Evolutionary conservation across 2,329 filamentous ascomycete species (phyloP), one percentile per base, ranked within the genome.

Genomic region (Penicillium frequentans): DNA sequence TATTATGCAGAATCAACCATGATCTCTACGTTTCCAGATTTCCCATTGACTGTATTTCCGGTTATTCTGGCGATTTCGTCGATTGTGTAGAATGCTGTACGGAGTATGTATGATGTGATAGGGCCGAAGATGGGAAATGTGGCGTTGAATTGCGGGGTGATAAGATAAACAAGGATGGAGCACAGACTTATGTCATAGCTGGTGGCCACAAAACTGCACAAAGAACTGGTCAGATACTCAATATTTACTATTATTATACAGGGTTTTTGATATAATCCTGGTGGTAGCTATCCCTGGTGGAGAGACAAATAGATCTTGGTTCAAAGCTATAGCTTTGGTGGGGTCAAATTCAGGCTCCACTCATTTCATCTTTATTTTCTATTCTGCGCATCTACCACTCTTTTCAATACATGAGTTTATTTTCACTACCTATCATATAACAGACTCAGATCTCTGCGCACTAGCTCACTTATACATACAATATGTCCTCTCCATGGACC

Each of bases 1-100:
- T 55, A 45, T 27, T 27, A 55, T 55, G 50, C 49, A 57, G 44
- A 57, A 62, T 60, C 45, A 56, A 46, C 51, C 46, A 57, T 47
- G 33, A 50, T 53, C 27, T 54, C 50, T 42, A 49, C 42, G 29
- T 45, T 52, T 48, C 33, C 24, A 33, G 14, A 37, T 27, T 2
- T 13, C 31, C 16, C 10, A 27, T 31, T 45, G 8, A n/a, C 26
- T 27, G 31, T 48, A 27, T 11, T 13, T 33, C 46, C 35, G n/a
- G 9, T 39, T 4, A 39, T 11, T 39, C 35, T 33, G 5, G 31
- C 16, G 13, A 16, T 14, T 5, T 33, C 6, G 14, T 33, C 5
- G 13, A 33, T 33, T 14, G 7, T 33, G 31, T 33, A 14, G 31
- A 14, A 7, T 6, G 5, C 5, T 14, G 31, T 33, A 29, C 27